Base-by-base conservation (phyloP, 768 basidiomycete genomes). In the Clavulina sp. region DNA sequence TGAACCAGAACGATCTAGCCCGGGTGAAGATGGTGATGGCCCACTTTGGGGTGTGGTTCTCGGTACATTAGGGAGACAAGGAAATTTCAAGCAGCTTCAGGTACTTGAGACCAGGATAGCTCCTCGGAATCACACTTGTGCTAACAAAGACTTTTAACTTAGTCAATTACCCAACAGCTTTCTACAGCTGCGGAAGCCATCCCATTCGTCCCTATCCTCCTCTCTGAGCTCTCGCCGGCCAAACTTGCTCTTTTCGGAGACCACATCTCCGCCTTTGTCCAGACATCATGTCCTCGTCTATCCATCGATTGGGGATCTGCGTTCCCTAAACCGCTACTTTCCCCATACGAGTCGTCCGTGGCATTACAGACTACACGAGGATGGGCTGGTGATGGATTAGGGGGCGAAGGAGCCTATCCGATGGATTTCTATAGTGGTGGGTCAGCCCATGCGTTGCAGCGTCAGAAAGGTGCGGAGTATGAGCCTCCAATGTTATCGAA, bases 241-340 rank as follows among this genome's bases (percentile, higher is more conserved):
- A 99, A 97, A 62, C 73, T 97, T 30, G 72, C 84, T 3, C 70
- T 97, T 2, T 84, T 99, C 64, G 23, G 40, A 21, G 70, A 73
- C 43, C 76, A 88, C 55, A 74, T 97, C 57, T 80, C 85, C 2
- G 79, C 84, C 0, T 97, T 97, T 63, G 76, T 97, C 18, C 95
- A 97, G 63, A 99, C 95, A 1, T 87, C 91, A 0, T 97, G 95
- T 64, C 95, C 95, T 2, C 78, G 95, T 24, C 69, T 99, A 50
- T 91, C 87, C 18, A 97, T 97, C 52, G 95, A 99, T 62, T 99
- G 95, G 95, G 95, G 95, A 3, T 92, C 92, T 61, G 95, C 93
- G 1, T 99, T 99, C 66, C 71, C 81, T 50, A 70, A 74, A 21
- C 95, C 95, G 2, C 69, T 97, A 47, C 66, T 99, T 32, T 91